Evolutionary conservation across 2,329 filamentous ascomycete genomes (phyloP).

Genomic region (Fulvia fulva): DNA sequence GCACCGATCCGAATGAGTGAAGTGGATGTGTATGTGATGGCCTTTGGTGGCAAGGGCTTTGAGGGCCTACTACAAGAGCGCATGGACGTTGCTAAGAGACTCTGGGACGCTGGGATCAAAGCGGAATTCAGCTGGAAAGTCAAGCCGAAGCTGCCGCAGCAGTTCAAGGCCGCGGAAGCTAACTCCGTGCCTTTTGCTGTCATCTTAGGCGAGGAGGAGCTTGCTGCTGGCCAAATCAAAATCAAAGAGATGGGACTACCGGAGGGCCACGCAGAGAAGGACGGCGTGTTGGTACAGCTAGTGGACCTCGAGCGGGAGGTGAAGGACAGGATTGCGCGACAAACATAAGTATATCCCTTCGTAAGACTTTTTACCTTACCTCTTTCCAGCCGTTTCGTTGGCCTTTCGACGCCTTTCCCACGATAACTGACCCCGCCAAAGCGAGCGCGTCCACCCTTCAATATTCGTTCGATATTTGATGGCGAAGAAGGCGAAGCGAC

Average conservation of each 20-base stretch:
- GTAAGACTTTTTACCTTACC: too few species aligned
- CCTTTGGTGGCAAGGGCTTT: constrained; percentile 82
- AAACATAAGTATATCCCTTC: too few species aligned
- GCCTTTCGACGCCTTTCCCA: too few species aligned
- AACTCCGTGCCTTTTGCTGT: constrained; percentile 79
- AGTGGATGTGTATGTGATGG: constrained; percentile 92
- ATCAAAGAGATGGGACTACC: constrained; percentile 80
- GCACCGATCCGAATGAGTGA: constrained; percentile 62
- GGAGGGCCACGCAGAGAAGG: constrained; percentile 84
- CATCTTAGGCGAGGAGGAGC: constrained; percentile 87
- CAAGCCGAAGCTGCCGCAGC: constrained; percentile 81
- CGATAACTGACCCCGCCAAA: too few species aligned
- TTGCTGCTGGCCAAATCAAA: constrained; percentile 76
- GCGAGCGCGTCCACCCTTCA: too few species aligned
- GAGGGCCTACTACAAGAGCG: constrained; percentile 76
- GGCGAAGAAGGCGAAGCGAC: too few species aligned
- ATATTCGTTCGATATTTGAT: too few species aligned
- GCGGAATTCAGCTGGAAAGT: constrained; percentile 86
- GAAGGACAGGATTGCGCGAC: constrained; percentile 44
- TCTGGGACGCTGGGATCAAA: constrained; percentile 89
- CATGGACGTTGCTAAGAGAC: constrained; percentile 68
- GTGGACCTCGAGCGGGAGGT: constrained; percentile 62
- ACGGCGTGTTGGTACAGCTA: constrained; percentile 71
- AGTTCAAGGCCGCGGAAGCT: constrained; percentile 86
- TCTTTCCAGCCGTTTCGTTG: too few species aligned